phyloP scores from a whole-genome alignment of 129 eudicot species.

The Flaveria linearis region DNA sequence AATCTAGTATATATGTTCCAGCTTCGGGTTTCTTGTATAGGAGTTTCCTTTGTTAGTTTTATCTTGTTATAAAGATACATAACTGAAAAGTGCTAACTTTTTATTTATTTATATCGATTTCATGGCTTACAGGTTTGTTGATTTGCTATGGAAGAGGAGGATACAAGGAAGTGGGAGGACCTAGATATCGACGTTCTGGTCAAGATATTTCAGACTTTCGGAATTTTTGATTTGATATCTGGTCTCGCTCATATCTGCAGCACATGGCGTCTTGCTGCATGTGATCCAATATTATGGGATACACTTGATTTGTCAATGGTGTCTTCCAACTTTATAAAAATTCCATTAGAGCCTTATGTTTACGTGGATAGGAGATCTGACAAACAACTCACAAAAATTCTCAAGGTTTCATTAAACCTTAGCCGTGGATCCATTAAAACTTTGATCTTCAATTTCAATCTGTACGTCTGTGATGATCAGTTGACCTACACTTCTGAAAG shows the following conservation, averaged over 20 bases:
- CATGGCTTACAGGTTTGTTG: slow-evolving; percentile 19
- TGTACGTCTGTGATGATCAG: slow-evolving; percentile 62
- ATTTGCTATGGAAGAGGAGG: slow-evolving; percentile 44
- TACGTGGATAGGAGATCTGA: slow-evolving; percentile 69
- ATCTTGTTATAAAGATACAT: neutral
- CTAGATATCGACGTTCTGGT: slow-evolving; percentile 52
- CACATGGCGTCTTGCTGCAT: slow-evolving; percentile 63
- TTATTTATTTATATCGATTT: neutral
- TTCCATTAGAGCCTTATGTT: slow-evolving; percentile 66
- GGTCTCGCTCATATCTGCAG: slow-evolving; percentile 54
- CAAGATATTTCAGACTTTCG: slow-evolving; percentile 42
- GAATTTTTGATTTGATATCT: slow-evolving; percentile 46
- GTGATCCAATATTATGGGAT: slow-evolving; percentile 66
- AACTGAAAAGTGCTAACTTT: neutral
- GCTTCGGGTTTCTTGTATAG: neutral
- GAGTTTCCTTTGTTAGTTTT: neutral
- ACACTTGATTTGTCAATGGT: slow-evolving; percentile 62
- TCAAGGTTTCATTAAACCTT: slow-evolving; percentile 61
- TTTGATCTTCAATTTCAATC: slow-evolving; percentile 63
- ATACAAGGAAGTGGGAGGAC: slow-evolving; percentile 52
- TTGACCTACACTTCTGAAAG: slow-evolving; percentile 76
- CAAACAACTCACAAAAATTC: slow-evolving; percentile 47
- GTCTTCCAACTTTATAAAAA: slow-evolving; percentile 61
- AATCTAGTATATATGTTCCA: neutral
- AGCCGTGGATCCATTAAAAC: slow-evolving; percentile 51